These are phyloP conservation scores for Pseudozyma hubeiensis DNA, from an alignment of 1,284 basidiomycete genomes.

Conservation along the genomic window DNA sequence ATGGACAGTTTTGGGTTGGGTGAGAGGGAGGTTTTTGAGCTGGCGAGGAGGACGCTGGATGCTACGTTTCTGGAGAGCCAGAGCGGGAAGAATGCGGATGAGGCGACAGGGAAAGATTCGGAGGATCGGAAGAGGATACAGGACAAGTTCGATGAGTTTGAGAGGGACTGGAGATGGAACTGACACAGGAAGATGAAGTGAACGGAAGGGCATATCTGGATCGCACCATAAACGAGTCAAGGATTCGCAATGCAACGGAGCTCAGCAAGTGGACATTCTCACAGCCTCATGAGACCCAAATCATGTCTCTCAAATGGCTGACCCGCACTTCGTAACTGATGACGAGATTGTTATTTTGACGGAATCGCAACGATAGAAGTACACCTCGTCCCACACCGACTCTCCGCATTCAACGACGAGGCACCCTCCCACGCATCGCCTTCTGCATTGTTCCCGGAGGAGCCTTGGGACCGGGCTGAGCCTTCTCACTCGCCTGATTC, in stretches of 20 bases:
- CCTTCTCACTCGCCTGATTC: slow-evolving; percentile 62
- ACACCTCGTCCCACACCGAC: no score
- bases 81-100: background rate
- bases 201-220: background rate
- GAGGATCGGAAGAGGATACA: background rate
- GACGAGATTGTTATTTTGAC: no score
- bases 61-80: background rate
- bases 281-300: no score
- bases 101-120: background rate
- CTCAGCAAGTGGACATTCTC: no score
- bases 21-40: slow-evolving; percentile 10
- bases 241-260: background rate
- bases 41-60: background rate
- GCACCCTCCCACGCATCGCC: slow-evolving; percentile 57
- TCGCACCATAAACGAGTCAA: background rate
- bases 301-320: no score
- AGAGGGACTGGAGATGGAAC: slow-evolving; percentile 6
- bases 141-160: slow-evolving; percentile 7
- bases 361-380: no score
- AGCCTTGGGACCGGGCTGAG: slow-evolving; percentile 54
- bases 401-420: slow-evolving; percentile 21
- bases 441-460: slow-evolving; percentile 66
- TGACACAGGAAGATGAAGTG: background rate
- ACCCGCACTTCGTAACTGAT: no score
- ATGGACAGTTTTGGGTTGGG: slow-evolving; percentile 34